Percentiles rank a stretch among this genome's conserved stretches.
These are phyloP conservation scores for Sugiyamaella marilandica DNA, from an alignment of 805 yeast species.

Conservation along the genomic window DNA sequence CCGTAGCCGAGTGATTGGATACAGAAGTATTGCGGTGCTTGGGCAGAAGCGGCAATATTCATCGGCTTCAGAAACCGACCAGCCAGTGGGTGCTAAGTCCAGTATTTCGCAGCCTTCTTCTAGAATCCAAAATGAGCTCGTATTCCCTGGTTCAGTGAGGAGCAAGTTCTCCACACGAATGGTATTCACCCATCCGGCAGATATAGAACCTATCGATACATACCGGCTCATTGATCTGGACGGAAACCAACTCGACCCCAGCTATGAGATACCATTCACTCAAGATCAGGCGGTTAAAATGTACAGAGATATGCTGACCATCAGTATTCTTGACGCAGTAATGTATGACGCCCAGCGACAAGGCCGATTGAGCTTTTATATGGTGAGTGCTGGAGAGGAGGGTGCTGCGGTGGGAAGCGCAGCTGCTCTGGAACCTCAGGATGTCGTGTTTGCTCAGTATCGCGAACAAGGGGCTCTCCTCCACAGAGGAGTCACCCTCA, in stretches of 20 bases:
- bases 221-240: slow-evolving; percentile 29
- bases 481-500: slow-evolving; percentile 30
- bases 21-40: neutral
- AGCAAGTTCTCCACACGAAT: slow-evolving; percentile 22
- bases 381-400: slow-evolving; percentile 36
- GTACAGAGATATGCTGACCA: slow-evolving; percentile 32
- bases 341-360: slow-evolving; percentile 36
- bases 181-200: slow-evolving; percentile 19
- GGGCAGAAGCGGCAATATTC: neutral
- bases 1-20: neutral
- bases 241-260: slow-evolving; percentile 26
- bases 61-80: neutral
- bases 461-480: slow-evolving; percentile 32
- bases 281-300: slow-evolving; percentile 25
- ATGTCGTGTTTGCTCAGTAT: slow-evolving; percentile 31
- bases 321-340: slow-evolving; percentile 30
- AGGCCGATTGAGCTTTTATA: slow-evolving; percentile 33
- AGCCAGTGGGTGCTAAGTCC: neutral
- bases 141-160: slow-evolving; percentile 27
- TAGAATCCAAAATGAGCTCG: slow-evolving; percentile 22
- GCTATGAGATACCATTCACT: slow-evolving; percentile 22
- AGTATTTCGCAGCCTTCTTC: slow-evolving; percentile 21
- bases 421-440: slow-evolving; percentile 30
- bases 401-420: slow-evolving; percentile 34
- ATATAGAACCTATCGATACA: slow-evolving; percentile 22